Conservation (phyloP, 2,329 filamentous ascomycete genomes). For the Colletotrichum melonis region DNA sequence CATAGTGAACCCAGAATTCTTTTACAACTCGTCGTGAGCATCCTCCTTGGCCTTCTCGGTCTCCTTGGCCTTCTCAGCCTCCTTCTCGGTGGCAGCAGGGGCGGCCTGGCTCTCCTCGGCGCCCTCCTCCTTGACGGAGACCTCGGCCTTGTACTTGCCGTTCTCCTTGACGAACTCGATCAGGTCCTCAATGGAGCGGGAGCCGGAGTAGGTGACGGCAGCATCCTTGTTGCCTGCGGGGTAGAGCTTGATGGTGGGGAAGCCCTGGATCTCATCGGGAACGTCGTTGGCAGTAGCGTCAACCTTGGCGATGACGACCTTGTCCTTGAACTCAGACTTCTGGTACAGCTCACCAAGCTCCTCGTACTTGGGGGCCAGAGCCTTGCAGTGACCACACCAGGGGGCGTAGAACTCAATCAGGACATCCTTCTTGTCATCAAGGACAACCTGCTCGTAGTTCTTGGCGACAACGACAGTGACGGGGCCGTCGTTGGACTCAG, state of each 20-base stretch:
- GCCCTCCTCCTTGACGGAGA: slow-evolving; percentile 66
- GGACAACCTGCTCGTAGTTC: slow-evolving; percentile 90
- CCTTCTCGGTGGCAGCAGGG: slow-evolving; percentile 63
- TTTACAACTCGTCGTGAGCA: slow-evolving; percentile 82
- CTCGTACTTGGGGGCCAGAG: slow-evolving; percentile 95
- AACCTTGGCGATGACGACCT: slow-evolving; percentile 96
- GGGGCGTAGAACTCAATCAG: slow-evolving; percentile 98
- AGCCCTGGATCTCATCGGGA: slow-evolving; percentile 95
- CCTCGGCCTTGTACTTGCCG: slow-evolving; percentile 86
- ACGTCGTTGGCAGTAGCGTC: slow-evolving; percentile 97
- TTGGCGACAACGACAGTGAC: slow-evolving; percentile 92
- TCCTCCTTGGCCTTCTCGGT: slow-evolving; percentile 57
- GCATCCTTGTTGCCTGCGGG: slow-evolving; percentile 87
- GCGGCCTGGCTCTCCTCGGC: slow-evolving; percentile 64
- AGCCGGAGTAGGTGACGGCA: slow-evolving; percentile 88
- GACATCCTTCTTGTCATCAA: slow-evolving; percentile 96
- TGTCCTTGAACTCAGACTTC: slow-evolving; percentile 81
- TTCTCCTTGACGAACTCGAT: slow-evolving; percentile 94
- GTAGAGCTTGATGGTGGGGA: slow-evolving; percentile 99
- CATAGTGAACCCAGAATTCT: slow-evolving; percentile 35
- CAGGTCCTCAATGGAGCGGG: slow-evolving; percentile 91
- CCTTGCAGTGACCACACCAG: slow-evolving; percentile 99
- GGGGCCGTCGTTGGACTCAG: slow-evolving; percentile 90
- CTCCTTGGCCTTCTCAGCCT: slow-evolving; percentile 57
- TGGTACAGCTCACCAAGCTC: slow-evolving; percentile 84